Percentiles rank a stretch among this genome's conserved stretches.
These are phyloP conservation scores for fission yeast (Schizosaccharomyces pombe) DNA, from an alignment of 805 yeast species.

Conservation along the genomic window DNA sequence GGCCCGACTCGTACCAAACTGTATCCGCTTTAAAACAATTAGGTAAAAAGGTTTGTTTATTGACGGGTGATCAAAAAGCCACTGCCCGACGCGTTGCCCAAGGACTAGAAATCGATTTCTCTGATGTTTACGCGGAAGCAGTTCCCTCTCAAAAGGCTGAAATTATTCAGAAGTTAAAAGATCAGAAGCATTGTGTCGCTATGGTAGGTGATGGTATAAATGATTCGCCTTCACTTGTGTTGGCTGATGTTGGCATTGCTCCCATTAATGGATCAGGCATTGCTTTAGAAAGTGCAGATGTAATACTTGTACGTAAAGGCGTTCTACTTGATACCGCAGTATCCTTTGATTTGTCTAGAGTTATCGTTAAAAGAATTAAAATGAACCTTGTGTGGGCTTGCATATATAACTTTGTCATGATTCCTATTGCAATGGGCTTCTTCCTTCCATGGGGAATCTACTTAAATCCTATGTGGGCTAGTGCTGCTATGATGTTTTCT, in stretches of 20 bases:
- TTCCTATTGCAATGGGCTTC: conserved; percentile 89
- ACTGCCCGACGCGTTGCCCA: conserved; percentile 44
- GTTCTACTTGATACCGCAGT: conserved; percentile 22
- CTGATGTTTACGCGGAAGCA: conserved; percentile 49
- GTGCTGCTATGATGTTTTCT: conserved; percentile 81
- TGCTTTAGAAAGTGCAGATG: conserved; percentile 90
- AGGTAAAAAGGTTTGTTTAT: conserved; percentile 51
- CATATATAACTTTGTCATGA: conserved; percentile 62
- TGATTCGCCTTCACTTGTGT: conserved; percentile 87
- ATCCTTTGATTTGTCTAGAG: conserved; percentile 38
- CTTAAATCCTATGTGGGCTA: conserved; percentile 74
- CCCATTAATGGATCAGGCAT: conserved; percentile 84
- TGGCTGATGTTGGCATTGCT: conserved; percentile 76
- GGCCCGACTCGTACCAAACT: conserved; percentile 39
- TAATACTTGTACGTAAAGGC: conserved; percentile 36
- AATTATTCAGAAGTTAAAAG: conserved; percentile 22
- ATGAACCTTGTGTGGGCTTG: conserved; percentile 69
- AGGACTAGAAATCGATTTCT: conserved; percentile 39
- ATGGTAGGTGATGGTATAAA: conserved; percentile 96
- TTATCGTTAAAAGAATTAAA: conserved; percentile 55
- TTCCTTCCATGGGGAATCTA: conserved; percentile 49
- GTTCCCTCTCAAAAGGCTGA: conserved; percentile 57
- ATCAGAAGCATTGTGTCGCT: conserved; percentile 24
- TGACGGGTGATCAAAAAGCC: conserved; percentile 60
- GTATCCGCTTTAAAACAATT: conserved; percentile 28